These are phyloP conservation scores for Pseudocercospora macadamiae DNA, from an alignment of 2,329 filamentous ascomycete species.

Conservation along the genomic window DNA sequence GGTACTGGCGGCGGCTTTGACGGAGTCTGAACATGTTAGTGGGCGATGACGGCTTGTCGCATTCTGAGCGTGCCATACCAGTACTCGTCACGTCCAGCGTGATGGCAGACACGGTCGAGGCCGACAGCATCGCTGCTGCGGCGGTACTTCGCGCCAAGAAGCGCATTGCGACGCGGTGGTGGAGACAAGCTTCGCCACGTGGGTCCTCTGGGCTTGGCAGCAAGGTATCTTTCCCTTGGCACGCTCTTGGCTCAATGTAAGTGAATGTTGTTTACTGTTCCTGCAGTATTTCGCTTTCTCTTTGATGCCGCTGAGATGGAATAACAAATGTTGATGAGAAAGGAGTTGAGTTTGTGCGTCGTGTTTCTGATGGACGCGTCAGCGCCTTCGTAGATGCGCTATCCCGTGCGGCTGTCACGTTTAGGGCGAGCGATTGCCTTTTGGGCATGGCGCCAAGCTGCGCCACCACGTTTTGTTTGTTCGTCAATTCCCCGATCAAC, in stretches of 20 bases:
- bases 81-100: conserved; percentile 5
- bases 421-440: background rate
- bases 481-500: too few species aligned
- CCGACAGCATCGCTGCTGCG: background rate
- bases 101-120: background rate
- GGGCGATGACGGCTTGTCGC: background rate
- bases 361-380: conserved; percentile 1
- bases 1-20: conserved; percentile 47
- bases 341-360: background rate
- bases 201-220: background rate
- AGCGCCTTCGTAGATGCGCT: background rate
- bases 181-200: background rate
- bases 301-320: background rate
- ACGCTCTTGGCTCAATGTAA: background rate
- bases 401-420: background rate
- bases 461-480: background rate
- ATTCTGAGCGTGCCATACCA: background rate
- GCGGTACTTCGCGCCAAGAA: conserved; percentile 2
- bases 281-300: background rate
- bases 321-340: background rate
- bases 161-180: background rate
- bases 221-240: background rate
- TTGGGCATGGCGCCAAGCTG: background rate
- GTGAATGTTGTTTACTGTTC: background rate
- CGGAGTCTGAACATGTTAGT: conserved; percentile 38